Conservation (phyloP, 345 rosid genomes). For the Bretschneidera sinensis region DNA sequence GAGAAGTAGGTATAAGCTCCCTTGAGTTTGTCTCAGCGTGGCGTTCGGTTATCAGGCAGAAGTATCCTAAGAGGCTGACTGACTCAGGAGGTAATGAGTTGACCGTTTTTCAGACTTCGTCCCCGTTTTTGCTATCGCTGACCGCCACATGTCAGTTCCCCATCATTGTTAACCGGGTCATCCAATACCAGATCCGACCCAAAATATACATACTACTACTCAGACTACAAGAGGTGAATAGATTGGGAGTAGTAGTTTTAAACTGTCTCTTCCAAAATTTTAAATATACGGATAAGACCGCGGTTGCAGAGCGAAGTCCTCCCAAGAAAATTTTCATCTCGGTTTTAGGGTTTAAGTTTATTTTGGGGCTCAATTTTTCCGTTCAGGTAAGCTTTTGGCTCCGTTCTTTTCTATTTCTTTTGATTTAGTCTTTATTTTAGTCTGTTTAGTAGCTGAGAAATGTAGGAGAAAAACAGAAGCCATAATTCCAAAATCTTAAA, state of each 20-base stretch:
- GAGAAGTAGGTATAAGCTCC: no score
- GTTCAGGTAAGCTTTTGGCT: slow-evolving; percentile 21
- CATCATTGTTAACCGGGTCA: slow-evolving; percentile 14
- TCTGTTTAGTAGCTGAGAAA: slow-evolving; percentile 15
- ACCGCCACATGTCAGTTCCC: slow-evolving; percentile 29
- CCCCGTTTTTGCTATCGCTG: no score
- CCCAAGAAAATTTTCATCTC: slow-evolving; percentile 9
- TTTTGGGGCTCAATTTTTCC: slow-evolving; percentile 20
- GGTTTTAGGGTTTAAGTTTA: slow-evolving; percentile 18
- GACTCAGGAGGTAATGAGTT: no score
- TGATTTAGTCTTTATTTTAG: slow-evolving; percentile 8
- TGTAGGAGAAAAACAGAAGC: not conserved
- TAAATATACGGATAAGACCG: slow-evolving; percentile 22
- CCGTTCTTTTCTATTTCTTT: not conserved
- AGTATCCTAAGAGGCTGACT: no score
- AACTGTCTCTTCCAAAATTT: slow-evolving; percentile 5
- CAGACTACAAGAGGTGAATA: no score
- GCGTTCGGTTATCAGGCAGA: no score
- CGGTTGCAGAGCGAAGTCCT: slow-evolving; percentile 27
- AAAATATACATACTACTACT: slow-evolving; percentile 2
- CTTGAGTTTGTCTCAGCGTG: no score
- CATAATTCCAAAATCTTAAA: not conserved
- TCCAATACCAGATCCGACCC: slow-evolving; percentile 33
- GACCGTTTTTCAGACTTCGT: no score
- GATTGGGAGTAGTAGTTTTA: no score